These are phyloP conservation scores for Coemansia sp. DNA, from an alignment of 192 early-diverging fungal species.

Conservation along the genomic window DNA sequence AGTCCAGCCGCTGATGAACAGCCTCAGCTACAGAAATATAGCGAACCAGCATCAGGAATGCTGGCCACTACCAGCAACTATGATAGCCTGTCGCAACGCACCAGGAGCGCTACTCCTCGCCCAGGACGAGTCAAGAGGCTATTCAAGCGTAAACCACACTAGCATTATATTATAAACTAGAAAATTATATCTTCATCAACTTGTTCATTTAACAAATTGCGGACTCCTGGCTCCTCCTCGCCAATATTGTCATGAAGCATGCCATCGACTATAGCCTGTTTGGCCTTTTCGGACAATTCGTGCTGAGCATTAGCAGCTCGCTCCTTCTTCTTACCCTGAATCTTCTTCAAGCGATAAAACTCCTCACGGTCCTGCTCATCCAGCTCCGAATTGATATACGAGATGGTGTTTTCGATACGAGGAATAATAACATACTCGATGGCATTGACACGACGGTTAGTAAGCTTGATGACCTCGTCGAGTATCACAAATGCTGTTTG, in stretches of 20 bases:
- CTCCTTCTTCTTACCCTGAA: constrained; percentile 98
- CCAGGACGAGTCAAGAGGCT: constrained; percentile 17
- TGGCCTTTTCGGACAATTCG: constrained; percentile 26
- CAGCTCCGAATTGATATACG: constrained; percentile 91
- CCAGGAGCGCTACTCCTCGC: constrained; percentile 8
- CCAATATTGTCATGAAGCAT: constrained; percentile 2
- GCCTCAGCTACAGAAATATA: not conserved
- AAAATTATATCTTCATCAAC: constrained; percentile 62
- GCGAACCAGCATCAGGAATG: constrained; percentile 4
- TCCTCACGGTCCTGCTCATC: constrained; percentile 99
- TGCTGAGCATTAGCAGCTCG: constrained; percentile 56
- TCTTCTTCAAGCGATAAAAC: constrained; percentile 97
- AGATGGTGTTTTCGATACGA: constrained; percentile 96
- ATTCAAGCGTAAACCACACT: constrained; percentile 23
- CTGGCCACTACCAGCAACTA: not conserved
- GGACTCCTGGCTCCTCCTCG: constrained; percentile 5
- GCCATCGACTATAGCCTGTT: constrained; percentile 6
- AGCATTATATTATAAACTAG: constrained; percentile 21
- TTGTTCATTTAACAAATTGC: constrained; percentile 51
- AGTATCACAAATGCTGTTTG: constrained; percentile 99
- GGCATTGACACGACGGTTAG: constrained; percentile 98
- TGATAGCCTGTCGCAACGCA: not conserved
- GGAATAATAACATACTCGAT: constrained; percentile 99
- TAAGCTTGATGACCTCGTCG: constrained; percentile 99
- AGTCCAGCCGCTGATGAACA: constrained; percentile 5